phyloP scores from a whole-genome alignment of 257 asterid species.

The Solanum sejunctum region DNA sequence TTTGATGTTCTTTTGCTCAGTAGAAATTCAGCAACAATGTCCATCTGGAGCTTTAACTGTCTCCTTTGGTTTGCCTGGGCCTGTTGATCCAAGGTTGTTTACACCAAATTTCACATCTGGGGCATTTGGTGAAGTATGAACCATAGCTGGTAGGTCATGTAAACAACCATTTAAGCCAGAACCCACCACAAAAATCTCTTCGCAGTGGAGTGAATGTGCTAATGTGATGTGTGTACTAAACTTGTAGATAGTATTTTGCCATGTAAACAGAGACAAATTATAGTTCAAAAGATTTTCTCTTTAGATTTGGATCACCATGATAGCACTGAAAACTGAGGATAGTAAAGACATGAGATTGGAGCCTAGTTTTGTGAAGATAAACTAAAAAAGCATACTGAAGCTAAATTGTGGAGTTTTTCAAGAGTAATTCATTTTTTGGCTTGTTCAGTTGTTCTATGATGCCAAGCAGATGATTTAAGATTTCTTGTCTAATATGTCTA shows the following conservation, averaged over 20 bases:
- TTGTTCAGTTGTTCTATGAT: not conserved
- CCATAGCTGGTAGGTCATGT: not conserved
- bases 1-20: not conserved
- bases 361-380: not conserved
- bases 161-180: not conserved
- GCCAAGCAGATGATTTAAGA: not conserved
- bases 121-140: slow-evolving; percentile 45
- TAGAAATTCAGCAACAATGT: slow-evolving; percentile 46
- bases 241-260: not conserved
- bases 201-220: not conserved
- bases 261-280: not conserved
- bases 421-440: not conserved
- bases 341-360: not conserved
- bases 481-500: not conserved
- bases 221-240: not conserved
- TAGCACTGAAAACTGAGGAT: not conserved
- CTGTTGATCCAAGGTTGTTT: slow-evolving; percentile 63
- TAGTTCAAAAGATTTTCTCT: not conserved
- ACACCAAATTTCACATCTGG: slow-evolving; percentile 45
- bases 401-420: too few relatives aligned
- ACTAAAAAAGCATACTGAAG: not conserved
- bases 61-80: slow-evolving; percentile 26
- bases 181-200: not conserved
- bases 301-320: not conserved
- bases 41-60: slow-evolving; percentile 70